A percentile compares a stretch with the other conserved stretches of the same genome.
These are phyloP conservation scores for Ceratobasidium sp. DNA, from an alignment of 1,284 basidiomycete genomes.

Conservation along the genomic window DNA sequence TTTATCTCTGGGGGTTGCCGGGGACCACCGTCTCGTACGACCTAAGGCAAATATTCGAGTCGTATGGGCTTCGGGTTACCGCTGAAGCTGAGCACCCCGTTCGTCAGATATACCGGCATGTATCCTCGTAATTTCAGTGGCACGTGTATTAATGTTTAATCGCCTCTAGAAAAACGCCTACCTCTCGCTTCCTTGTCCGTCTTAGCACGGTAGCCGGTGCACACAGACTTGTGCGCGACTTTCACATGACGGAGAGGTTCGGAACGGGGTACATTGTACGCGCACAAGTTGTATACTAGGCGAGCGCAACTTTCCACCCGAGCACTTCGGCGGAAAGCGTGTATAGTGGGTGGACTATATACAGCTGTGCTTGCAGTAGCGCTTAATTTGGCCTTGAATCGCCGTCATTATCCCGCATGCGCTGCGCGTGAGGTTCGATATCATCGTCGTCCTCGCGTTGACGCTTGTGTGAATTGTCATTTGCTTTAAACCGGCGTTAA, in stretches of 20 bases:
- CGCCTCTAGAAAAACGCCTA: slow-evolving; percentile 51
- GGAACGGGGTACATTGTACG: slow-evolving; percentile 64
- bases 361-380: slow-evolving; percentile 7
- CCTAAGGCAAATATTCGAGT: slow-evolving; percentile 62
- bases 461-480: slow-evolving; percentile 46
- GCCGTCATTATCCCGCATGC: slow-evolving; percentile 26
- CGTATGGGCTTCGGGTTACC: slow-evolving; percentile 62
- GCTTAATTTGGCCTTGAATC: slow-evolving; percentile 2
- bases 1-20: slow-evolving; percentile 73
- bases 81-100: slow-evolving; percentile 61
- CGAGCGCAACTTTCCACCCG: slow-evolving; percentile 71
- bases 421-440: slow-evolving; percentile 48
- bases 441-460: slow-evolving; percentile 53
- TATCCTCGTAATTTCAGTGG: slow-evolving; percentile 48
- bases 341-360: slow-evolving; percentile 36
- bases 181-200: slow-evolving; percentile 68
- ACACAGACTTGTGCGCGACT: slow-evolving; percentile 70
- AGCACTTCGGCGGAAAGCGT: slow-evolving; percentile 58
- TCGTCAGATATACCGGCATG: slow-evolving; percentile 67
- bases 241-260: slow-evolving; percentile 69
- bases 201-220: slow-evolving; percentile 72
- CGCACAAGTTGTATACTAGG: slow-evolving; percentile 69
- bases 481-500: slow-evolving; percentile 12
- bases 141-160: background rate
- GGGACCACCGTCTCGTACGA: slow-evolving; percentile 59